These are phyloP conservation scores for Pythium sukuiense DNA, from an alignment of 352 stramenopile genomes.

Conservation along the genomic window DNA sequence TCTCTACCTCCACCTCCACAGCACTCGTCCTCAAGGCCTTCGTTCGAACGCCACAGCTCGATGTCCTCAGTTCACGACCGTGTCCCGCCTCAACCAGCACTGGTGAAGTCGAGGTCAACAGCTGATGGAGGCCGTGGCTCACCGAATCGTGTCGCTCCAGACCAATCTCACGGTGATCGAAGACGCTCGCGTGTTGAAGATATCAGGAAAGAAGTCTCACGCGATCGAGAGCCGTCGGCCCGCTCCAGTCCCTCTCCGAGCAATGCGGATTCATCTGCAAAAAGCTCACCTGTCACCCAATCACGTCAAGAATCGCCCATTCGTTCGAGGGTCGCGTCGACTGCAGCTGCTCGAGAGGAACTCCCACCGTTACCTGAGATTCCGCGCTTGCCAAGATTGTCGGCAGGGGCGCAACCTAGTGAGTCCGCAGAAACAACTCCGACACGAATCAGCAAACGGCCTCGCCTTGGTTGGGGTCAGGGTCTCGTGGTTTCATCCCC, in stretches of 20 bases:
- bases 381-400: constrained; percentile 26
- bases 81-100: constrained; percentile 5
- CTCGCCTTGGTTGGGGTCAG: constrained; percentile 81
- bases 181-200: constrained; percentile 26
- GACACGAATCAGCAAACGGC: constrained; percentile 58
- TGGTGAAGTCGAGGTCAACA: constrained; percentile 24
- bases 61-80: constrained; percentile 31
- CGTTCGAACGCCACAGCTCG: constrained; percentile 52
- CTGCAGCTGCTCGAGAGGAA: constrained; percentile 38
- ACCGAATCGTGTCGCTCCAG: constrained; percentile 7
- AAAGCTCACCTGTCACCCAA: not conserved
- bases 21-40: constrained; percentile 26
- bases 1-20: constrained; percentile 20
- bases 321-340: constrained; percentile 2
- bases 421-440: constrained; percentile 35
- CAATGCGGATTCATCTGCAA: constrained; percentile 1
- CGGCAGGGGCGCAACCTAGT: not conserved
- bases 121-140: constrained; percentile 20
- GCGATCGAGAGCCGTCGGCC: constrained; percentile 15
- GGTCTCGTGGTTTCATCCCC: constrained; percentile 60
- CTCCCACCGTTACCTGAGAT: constrained; percentile 67
- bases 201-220: constrained; percentile 25
- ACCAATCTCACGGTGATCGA: constrained; percentile 14
- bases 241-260: constrained; percentile 11
- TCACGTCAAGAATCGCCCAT: constrained; percentile 13